Conservation (phyloP, 345 rosid genomes). For the Hevea brasiliensis region DNA sequence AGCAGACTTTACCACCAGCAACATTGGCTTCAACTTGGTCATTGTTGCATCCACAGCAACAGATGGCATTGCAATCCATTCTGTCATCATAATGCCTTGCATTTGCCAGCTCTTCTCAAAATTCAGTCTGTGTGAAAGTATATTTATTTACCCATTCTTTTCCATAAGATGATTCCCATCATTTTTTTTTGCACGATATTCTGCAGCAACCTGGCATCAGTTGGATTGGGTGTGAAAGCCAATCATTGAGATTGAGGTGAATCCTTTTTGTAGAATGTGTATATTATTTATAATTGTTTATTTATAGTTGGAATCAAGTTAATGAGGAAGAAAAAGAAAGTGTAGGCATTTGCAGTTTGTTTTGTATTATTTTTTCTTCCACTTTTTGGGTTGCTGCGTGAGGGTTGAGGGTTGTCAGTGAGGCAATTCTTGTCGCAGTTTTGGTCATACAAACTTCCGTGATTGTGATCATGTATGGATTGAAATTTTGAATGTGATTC, state of each 20-base stretch:
- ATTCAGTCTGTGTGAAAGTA: conserved; percentile 33
- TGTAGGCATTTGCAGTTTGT: conserved; percentile 21
- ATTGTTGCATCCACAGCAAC: conserved; percentile 90
- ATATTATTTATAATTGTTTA: conserved; percentile 30
- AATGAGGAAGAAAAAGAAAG: conserved; percentile 3
- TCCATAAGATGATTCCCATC: conserved; percentile 35
- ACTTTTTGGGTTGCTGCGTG: conserved; percentile 2
- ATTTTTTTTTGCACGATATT: conserved; percentile 35
- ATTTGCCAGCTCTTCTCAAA: conserved; percentile 16
- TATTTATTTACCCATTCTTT: conserved; percentile 44
- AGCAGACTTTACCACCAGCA: conserved; percentile 85
- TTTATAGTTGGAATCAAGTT: conserved; percentile 23
- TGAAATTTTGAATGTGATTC: conserved; percentile 47
- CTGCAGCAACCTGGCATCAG: conserved; percentile 31
- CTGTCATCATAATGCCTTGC: conserved; percentile 56
- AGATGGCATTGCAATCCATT: conserved; percentile 85
- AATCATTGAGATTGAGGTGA: conserved; percentile 31
- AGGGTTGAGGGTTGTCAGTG: conserved; percentile 34
- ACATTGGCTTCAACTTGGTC: conserved; percentile 94
- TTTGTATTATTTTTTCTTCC: not conserved
- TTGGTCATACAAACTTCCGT: conserved; percentile 36
- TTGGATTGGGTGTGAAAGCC: conserved; percentile 38
- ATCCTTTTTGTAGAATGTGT: conserved; percentile 48
- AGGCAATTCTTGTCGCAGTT: conserved; percentile 52
- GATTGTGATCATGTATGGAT: conserved; percentile 35